Percentiles rank a stretch among this genome's conserved stretches.
phyloP scores from a whole-genome alignment of 2,329 filamentous ascomycete species.

The Pezicula carpinea region DNA sequence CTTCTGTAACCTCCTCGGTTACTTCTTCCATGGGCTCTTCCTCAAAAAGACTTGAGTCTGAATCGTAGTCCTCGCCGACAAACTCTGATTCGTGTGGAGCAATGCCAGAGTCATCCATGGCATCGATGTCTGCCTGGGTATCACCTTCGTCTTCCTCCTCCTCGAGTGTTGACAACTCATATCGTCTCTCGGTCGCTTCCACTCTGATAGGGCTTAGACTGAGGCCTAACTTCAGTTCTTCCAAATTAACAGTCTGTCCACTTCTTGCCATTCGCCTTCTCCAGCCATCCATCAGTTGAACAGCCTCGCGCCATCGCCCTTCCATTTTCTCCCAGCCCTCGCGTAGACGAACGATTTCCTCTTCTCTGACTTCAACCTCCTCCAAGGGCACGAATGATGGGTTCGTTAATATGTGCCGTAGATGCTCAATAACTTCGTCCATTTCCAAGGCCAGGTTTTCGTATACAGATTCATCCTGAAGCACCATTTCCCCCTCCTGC shows the following conservation, averaged over 20 bases:
- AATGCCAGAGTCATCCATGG: slow-evolving; percentile 25
- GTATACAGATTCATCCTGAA: slow-evolving; percentile 36
- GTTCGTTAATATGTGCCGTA: slow-evolving; percentile 83
- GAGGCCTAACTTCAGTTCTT: slow-evolving; percentile 64
- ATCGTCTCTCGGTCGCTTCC: slow-evolving; percentile 42
- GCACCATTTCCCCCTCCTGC: slow-evolving; percentile 22
- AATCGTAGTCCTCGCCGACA: slow-evolving; percentile 7
- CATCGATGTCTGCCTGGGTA: slow-evolving; percentile 30
- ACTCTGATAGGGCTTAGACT: slow-evolving; percentile 56
- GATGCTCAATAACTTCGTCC: slow-evolving; percentile 71
- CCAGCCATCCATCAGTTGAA: slow-evolving; percentile 90
- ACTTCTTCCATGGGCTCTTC: slow-evolving; percentile 36
- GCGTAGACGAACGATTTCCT: slow-evolving; percentile 79
- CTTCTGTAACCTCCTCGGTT: slow-evolving; percentile 17
- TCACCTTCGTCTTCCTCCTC: slow-evolving; percentile 27
- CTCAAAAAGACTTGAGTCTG: slow-evolving; percentile 39
- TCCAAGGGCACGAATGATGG: slow-evolving; percentile 95
- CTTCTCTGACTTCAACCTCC: slow-evolving; percentile 87
- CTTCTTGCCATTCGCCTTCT: slow-evolving; percentile 71
- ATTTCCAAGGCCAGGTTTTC: slow-evolving; percentile 69
- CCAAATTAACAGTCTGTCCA: slow-evolving; percentile 64
- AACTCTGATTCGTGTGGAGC: slow-evolving; percentile 19
- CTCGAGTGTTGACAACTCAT: slow-evolving; percentile 25
- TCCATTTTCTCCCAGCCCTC: slow-evolving; percentile 95
- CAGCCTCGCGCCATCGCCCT: slow-evolving; percentile 80